Evolutionary conservation across 495 filamentous ascomycete species (phyloP).

Genomic region (Aspergillus heteromorphus): DNA sequence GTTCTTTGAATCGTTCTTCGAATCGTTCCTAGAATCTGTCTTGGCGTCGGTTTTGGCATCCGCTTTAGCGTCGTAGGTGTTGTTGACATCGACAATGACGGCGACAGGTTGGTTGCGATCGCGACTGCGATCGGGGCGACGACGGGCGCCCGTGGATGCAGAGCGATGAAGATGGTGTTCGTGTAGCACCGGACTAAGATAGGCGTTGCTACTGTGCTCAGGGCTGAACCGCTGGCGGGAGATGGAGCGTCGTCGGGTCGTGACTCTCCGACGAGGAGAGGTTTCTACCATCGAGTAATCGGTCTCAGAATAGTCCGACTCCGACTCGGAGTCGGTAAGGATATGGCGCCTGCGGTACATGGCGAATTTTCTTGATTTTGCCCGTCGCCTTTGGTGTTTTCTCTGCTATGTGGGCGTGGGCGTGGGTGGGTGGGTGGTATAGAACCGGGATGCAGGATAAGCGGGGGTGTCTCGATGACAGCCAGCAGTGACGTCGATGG

Average conservation of each 20-base stretch:
- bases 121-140: conserved; percentile 20
- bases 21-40: conserved; percentile 8
- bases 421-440: not conserved
- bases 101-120: conserved; percentile 16
- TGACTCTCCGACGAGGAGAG: conserved; percentile 17
- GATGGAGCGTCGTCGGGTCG: conserved; percentile 28
- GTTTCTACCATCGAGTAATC: conserved; percentile 32
- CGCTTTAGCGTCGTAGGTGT: conserved; percentile 20
- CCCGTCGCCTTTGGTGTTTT: not conserved
- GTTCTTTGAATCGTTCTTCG: conserved; percentile 16
- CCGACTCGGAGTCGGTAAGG: conserved; percentile 30
- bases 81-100: conserved; percentile 32
- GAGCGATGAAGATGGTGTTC: conserved; percentile 31
- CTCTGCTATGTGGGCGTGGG: not conserved
- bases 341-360: conserved; percentile 15
- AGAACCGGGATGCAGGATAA: not conserved
- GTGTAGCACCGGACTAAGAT: conserved; percentile 19
- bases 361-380: not conserved
- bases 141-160: conserved; percentile 36
- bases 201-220: conserved; percentile 17
- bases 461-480: not conserved
- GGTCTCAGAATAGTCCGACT: conserved; percentile 23
- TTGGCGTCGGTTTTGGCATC: conserved; percentile 8
- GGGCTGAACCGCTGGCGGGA: conserved; percentile 32
- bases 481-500: not conserved